Percentiles rank a stretch among this genome's conserved stretches.
phyloP scores from a whole-genome alignment of 163 green algal genomes.

The Scenedesmus sp. region DNA sequence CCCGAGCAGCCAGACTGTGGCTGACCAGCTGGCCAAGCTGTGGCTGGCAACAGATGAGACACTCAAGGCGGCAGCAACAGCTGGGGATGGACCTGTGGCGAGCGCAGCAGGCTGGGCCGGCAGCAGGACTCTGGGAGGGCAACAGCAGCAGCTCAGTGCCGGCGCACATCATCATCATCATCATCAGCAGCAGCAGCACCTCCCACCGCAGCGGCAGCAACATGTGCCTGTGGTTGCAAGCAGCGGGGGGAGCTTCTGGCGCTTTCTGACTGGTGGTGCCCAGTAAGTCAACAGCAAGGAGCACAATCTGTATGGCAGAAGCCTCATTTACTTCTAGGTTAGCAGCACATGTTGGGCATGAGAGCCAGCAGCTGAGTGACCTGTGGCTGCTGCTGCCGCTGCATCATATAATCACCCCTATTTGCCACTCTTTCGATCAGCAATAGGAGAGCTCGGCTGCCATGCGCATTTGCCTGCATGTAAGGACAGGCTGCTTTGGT shows the following conservation, averaged over 20 bases:
- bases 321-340: no score
- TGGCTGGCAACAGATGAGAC: conserved; percentile 33
- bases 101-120: not conserved
- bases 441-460: no score
- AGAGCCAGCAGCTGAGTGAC: no score
- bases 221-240: not conserved
- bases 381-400: no score
- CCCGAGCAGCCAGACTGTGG: not conserved
- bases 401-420: no score
- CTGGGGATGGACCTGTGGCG: not conserved
- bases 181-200: not conserved
- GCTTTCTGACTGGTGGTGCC: conserved; percentile 15
- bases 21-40: conserved; percentile 46
- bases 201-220: not conserved
- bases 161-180: not conserved
- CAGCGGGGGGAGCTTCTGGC: conserved; percentile 33
- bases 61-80: conserved; percentile 7
- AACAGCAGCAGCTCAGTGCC: not conserved
- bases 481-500: no score
- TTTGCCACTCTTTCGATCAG: no score
- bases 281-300: not conserved
- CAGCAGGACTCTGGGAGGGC: not conserved
- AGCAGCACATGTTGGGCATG: no score
- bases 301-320: no score
- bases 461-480: no score